These are phyloP conservation scores for Ophiosphaerella narmari DNA, from an alignment of 2,329 filamentous ascomycete species.

Conservation along the genomic window DNA sequence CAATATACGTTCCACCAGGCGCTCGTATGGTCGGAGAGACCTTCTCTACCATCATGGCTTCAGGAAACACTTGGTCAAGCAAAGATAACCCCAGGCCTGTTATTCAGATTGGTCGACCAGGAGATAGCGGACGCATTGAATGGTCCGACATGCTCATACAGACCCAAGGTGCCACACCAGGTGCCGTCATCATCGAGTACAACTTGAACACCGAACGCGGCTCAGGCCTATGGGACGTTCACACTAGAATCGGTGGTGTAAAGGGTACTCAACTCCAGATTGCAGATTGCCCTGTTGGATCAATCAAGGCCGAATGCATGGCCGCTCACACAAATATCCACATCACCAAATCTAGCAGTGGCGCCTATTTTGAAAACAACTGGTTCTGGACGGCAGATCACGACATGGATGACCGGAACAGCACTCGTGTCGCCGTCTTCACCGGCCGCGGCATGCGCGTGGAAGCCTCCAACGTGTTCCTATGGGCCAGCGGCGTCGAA, in stretches of 20 bases:
- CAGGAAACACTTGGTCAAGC: constrained; percentile 58
- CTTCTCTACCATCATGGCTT: constrained; percentile 83
- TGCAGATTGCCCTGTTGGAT: constrained; percentile 73
- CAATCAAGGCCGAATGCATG: constrained; percentile 66
- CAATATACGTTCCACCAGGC: constrained; percentile 65
- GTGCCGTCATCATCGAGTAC: constrained; percentile 74
- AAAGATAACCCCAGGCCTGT: constrained; percentile 66
- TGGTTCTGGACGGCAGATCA: constrained; percentile 94
- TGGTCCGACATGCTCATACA: constrained; percentile 75
- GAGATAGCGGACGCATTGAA: constrained; percentile 70
- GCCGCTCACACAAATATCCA: constrained; percentile 66
- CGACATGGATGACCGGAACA: constrained; percentile 77
- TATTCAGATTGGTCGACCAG: constrained; percentile 67
- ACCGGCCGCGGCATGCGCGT: constrained; percentile 83
- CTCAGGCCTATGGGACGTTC: constrained; percentile 83
- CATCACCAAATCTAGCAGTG: constrained; percentile 59
- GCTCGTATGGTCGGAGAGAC: constrained; percentile 84
- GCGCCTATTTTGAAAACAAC: constrained; percentile 81
- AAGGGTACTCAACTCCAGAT: constrained; percentile 80
- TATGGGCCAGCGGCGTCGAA: constrained; percentile 71
- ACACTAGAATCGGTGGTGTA: constrained; percentile 82
- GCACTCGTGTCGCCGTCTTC: constrained; percentile 79
- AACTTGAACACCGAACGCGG: constrained; percentile 59
- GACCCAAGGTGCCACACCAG: constrained; percentile 70
- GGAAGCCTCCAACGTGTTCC: constrained; percentile 57